Evolutionary conservation across 1,284 basidiomycete species (phyloP).

Genomic region (Puccinia triticina): DNA sequence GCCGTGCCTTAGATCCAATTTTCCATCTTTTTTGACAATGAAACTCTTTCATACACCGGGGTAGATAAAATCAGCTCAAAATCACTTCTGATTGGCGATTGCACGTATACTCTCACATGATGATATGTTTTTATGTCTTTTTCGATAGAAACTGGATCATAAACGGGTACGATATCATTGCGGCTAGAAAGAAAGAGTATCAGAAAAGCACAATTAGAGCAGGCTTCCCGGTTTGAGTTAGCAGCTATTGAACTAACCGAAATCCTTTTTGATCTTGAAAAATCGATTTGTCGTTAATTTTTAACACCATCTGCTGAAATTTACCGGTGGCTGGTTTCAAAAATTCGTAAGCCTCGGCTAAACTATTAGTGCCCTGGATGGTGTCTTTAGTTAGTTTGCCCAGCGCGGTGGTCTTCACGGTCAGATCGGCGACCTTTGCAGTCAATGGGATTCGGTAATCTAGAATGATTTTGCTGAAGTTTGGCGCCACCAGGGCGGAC

Average conservation of each 20-base stretch:
- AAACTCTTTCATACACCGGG: slow-evolving; percentile 3
- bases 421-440: slow-evolving; percentile 19
- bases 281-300: slow-evolving; percentile 42
- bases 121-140: slow-evolving; percentile 25
- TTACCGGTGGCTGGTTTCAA: background rate
- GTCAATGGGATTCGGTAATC: slow-evolving; percentile 21
- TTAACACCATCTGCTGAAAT: background rate
- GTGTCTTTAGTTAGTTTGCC: slow-evolving; percentile 15
- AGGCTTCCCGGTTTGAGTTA: background rate
- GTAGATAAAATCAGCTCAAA: background rate
- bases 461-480: background rate
- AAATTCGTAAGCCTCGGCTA: slow-evolving; percentile 13
- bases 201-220: background rate
- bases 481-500: slow-evolving; percentile 15
- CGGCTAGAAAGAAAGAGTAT: slow-evolving; percentile 7
- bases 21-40: background rate
- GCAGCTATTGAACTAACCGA: background rate
- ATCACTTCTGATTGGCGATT: background rate
- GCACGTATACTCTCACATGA: background rate
- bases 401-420: background rate
- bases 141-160: slow-evolving; percentile 23
- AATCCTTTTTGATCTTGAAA: slow-evolving; percentile 29
- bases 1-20: slow-evolving; percentile 11
- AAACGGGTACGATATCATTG: slow-evolving; percentile 18
- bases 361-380: background rate